These are phyloP conservation scores for Phoenix roebelenii DNA, from an alignment of 176 grass and related monocot genomes.

Conservation along the genomic window DNA sequence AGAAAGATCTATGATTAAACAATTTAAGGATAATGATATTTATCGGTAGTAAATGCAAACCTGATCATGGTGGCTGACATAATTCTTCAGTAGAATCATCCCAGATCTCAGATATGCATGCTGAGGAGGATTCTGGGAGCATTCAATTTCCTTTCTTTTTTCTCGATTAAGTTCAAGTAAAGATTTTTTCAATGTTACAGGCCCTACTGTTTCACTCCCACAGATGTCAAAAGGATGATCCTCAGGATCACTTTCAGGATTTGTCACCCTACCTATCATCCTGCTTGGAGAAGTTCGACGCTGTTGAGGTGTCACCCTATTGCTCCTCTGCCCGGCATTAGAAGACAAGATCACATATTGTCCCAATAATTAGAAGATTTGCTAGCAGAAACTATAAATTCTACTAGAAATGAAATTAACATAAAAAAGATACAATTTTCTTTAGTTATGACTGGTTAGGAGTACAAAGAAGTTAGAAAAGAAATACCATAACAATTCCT, in stretches of 20 bases:
- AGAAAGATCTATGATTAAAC: not conserved
- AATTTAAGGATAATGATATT: not conserved
- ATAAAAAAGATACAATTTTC: no score
- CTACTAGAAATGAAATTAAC: no score
- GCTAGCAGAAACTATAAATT: no score
- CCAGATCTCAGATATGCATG: slow-evolving; percentile 2
- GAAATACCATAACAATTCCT: no score
- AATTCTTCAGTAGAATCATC: slow-evolving; percentile 18
- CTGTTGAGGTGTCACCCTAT: no score
- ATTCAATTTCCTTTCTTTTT: not conserved
- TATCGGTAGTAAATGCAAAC: not conserved
- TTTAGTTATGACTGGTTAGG: no score
- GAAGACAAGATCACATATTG: no score
- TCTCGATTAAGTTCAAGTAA: not conserved
- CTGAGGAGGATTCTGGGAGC: not conserved
- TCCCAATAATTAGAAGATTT: no score
- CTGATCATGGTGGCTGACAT: slow-evolving; percentile 1
- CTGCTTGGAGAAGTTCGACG: no score
- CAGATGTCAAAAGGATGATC: slow-evolving; percentile 2
- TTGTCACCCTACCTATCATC: no score
- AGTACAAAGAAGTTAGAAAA: no score
- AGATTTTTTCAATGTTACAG: not conserved
- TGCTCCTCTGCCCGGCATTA: no score
- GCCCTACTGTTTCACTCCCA: not conserved
- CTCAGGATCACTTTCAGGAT: not conserved